phyloP scores from a whole-genome alignment of 768 basidiomycete species.

The Sarcodon sp. region DNA sequence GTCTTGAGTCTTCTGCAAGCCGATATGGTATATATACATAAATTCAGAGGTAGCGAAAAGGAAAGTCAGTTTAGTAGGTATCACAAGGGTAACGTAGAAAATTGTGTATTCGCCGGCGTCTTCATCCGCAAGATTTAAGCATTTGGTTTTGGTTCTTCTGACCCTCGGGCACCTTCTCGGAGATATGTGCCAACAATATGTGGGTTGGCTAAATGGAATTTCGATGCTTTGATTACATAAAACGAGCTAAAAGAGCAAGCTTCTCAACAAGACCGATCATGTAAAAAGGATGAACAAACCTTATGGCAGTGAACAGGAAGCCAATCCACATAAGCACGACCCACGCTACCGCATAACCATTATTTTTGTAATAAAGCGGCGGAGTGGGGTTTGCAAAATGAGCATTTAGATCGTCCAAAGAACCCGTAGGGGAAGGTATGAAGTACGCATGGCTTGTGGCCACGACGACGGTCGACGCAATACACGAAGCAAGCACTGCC shows the following conservation, averaged over 20 bases:
- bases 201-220: background rate
- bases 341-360: background rate
- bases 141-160: too few relatives aligned
- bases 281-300: too few relatives aligned
- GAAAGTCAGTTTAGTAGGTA: too few relatives aligned
- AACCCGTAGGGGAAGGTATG: background rate
- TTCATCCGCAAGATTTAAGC: too few relatives aligned
- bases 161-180: background rate
- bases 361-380: background rate
- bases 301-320: background rate
- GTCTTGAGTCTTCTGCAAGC: too few relatives aligned
- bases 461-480: background rate
- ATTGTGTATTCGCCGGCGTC: too few relatives aligned
- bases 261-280: too few relatives aligned
- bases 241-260: background rate
- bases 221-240: background rate
- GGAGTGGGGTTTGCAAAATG: background rate
- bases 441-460: background rate
- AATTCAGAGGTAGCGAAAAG: too few relatives aligned
- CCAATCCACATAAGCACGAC: constrained; percentile 1
- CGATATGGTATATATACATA: too few relatives aligned
- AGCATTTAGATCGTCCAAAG: background rate
- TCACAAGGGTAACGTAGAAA: too few relatives aligned
- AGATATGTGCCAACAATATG: background rate
- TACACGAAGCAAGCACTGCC: background rate